phyloP scores from a whole-genome alignment of 148 eudicot genomes.

The Chenopodium album region DNA sequence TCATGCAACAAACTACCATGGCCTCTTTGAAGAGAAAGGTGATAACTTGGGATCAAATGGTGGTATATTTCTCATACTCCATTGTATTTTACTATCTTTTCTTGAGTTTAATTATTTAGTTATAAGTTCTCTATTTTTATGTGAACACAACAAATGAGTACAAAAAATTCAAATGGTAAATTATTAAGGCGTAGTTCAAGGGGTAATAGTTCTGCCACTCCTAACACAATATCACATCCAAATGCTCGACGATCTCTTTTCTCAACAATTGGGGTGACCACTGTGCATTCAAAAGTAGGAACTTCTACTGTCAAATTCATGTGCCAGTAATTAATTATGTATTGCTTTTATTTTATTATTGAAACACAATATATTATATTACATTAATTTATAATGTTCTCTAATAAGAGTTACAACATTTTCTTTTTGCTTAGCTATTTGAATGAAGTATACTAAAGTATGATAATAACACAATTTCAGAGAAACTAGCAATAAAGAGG shows the following conservation, averaged over 20 bases:
- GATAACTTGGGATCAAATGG: neutral
- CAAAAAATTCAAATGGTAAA: neutral
- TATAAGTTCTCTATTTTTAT: neutral
- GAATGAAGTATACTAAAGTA: too few relatives aligned
- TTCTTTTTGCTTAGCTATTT: too few relatives aligned
- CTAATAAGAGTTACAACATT: too few relatives aligned
- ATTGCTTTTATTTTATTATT: too few relatives aligned
- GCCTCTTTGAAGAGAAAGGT: neutral
- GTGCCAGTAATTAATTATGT: too few relatives aligned
- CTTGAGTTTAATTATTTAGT: neutral
- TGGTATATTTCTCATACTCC: neutral
- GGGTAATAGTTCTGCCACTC: neutral
- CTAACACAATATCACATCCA: neutral
- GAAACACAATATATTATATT: too few relatives aligned
- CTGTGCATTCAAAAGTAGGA: too few relatives aligned
- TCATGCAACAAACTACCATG: neutral
- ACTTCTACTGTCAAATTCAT: too few relatives aligned
- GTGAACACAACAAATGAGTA: neutral
- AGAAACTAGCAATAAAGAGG: too few relatives aligned
- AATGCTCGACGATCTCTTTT: neutral
- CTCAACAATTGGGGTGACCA: neutral
- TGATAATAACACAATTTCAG: too few relatives aligned
- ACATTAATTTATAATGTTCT: too few relatives aligned
- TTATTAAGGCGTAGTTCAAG: neutral
- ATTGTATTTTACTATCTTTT: neutral